Percentiles rank a stretch among this genome's conserved stretches.
phyloP scores from a whole-genome alignment of 2,329 filamentous ascomycete genomes.

The Aspergillus phoenicis region DNA sequence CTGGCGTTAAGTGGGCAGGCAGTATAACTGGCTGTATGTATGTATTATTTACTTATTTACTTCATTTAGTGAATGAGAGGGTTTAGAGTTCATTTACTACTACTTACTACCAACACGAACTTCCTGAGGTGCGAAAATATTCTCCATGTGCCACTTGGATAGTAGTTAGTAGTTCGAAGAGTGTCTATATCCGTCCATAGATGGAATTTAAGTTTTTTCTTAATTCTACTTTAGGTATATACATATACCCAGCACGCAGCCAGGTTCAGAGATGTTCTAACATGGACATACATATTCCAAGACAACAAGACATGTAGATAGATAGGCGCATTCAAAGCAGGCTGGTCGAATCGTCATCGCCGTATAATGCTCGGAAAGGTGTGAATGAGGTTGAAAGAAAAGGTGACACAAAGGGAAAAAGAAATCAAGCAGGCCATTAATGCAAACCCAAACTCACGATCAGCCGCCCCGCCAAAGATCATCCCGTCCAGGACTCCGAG shows the following conservation, averaged over 20 bases:
- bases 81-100: neutral
- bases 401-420: neutral
- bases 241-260: neutral
- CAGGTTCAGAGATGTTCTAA: neutral
- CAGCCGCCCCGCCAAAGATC: neutral
- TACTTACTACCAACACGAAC: too few species aligned
- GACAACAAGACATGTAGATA: neutral
- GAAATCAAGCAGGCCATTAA: neutral
- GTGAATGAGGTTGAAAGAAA: neutral
- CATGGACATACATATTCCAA: constrained; percentile 5
- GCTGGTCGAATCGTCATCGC: neutral
- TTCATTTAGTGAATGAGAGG: neutral
- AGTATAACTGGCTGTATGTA: constrained; percentile 2
- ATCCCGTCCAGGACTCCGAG: constrained; percentile 21
- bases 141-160: too few species aligned
- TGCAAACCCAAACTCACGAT: constrained; percentile 2
- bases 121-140: too few species aligned
- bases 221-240: neutral
- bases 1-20: constrained; percentile 24
- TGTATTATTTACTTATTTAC: neutral
- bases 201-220: neutral
- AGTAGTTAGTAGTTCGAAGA: neutral
- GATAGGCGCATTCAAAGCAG: neutral
- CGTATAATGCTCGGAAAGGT: neutral
- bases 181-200: neutral